Evolutionary conservation across 768 basidiomycete genomes (phyloP), one percentile per base, ranked within the genome.

Genomic region (Mycena kentingensis): DNA sequence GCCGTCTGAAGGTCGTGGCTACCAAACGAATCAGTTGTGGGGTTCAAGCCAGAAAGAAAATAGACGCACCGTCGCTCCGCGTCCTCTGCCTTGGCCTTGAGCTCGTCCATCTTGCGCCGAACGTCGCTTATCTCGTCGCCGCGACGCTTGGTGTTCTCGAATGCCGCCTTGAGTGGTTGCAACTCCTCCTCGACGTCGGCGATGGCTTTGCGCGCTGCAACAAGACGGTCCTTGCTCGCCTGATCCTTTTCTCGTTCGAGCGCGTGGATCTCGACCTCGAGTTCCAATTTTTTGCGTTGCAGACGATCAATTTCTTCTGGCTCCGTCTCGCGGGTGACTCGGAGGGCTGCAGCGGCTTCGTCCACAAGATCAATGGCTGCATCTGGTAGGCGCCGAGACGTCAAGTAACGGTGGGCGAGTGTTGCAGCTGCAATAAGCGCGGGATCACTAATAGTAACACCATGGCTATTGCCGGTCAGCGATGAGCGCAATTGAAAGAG

Each of bases 191-290:
- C 90, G 35, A 95, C 82, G 39, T 92, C 84, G 3, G 89, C 84
- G 55, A 93, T 85, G 4, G 82, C 80, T 69, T 90, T 94, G 57
- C 80, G 82, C 7, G 93, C 92, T 16, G 73, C 58, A 31, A 77
- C 77, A 11, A 96, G 77, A 12, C 93, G 82, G 51, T 94, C 92
- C 69, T 90, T 90, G 63, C 90, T 93, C 4, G 90, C 89, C 4
- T 82, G 66, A 54, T 97, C 94, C 68, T 93, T 95, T 68, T 97
- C 94, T 41, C 93, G 83, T 66, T 94, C 90, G 46, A 98, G 74
- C 10, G 96, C 96, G 66, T 97, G 94, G 19, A 97, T 89, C 66
- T 97, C 96, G 18, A 98, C 86, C 64, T 98, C 90, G 25, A 98
- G 79, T 65, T 96, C 91, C 27, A 98, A 81, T 68, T 90, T 93